Conservation (phyloP, 305 asterid genomes). For the Petunia hybrid region DNA sequence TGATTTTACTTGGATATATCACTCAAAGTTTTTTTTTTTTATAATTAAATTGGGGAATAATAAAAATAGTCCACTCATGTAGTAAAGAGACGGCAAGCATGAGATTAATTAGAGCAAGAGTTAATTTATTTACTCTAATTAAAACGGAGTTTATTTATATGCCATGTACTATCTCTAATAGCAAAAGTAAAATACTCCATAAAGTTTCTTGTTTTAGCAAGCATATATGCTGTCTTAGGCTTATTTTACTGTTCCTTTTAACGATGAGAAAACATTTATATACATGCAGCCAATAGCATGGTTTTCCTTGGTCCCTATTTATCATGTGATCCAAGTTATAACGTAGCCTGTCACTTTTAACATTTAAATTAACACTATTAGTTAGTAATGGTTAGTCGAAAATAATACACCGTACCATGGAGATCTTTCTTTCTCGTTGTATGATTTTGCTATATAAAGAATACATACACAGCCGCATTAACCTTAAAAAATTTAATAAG, state of each 20-base stretch:
- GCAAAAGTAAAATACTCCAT: not conserved
- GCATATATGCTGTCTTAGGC: not conserved
- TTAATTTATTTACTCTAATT: not conserved
- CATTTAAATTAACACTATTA: not conserved
- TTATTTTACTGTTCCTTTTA: not conserved
- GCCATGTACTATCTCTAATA: not conserved
- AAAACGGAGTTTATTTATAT: not conserved
- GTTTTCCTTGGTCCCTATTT: not conserved
- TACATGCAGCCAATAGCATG: not conserved
- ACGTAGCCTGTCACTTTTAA: not conserved
- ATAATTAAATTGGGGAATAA: not conserved
- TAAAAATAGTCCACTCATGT: not conserved
- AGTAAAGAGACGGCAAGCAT: not conserved
- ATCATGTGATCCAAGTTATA: not conserved
- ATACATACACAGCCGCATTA: not conserved
- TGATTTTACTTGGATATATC: not conserved
- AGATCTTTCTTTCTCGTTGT: not conserved
- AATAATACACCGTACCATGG: not conserved
- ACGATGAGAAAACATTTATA: too few relatives aligned
- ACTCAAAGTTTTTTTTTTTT: not conserved
- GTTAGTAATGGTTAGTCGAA: not conserved
- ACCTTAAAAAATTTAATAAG: not conserved
- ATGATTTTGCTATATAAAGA: not conserved
- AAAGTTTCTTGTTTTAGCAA: slow-evolving; percentile 1
- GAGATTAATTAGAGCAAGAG: not conserved